phyloP scores from a whole-genome alignment of 768 basidiomycete species.

The Rhizopogon roseolus region DNA sequence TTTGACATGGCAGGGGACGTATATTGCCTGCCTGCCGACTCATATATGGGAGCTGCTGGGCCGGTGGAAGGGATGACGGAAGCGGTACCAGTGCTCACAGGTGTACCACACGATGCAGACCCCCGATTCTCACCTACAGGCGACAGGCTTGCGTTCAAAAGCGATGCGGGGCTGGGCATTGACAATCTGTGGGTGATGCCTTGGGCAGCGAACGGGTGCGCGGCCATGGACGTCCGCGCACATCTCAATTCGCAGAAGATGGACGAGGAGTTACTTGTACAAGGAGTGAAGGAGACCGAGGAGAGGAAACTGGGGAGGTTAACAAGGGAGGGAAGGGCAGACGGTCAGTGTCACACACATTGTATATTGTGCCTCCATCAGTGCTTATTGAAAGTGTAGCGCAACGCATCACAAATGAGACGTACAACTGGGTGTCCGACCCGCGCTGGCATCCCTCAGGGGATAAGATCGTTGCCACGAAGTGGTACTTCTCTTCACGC shows the following conservation, averaged over 20 bases:
- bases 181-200: conserved; percentile 72
- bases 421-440: conserved; percentile 66
- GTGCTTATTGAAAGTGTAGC: conserved; percentile 22
- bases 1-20: conserved; percentile 75
- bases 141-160: conserved; percentile 59
- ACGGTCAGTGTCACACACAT: conserved; percentile 26
- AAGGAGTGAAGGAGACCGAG: conserved; percentile 47
- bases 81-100: conserved; percentile 57
- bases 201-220: conserved; percentile 55
- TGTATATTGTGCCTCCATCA: neutral
- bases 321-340: conserved; percentile 50
- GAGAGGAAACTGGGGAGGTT: conserved; percentile 45
- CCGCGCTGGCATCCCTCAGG: conserved; percentile 69
- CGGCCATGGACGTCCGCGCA: conserved; percentile 49
- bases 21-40: conserved; percentile 56
- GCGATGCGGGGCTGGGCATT: conserved; percentile 67
- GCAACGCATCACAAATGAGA: conserved; percentile 63
- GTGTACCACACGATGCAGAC: conserved; percentile 67
- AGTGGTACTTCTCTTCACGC: conserved; percentile 67
- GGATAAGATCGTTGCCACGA: conserved; percentile 60
- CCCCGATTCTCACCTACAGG: conserved; percentile 71
- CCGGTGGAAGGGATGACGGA: conserved; percentile 17
- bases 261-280: conserved; percentile 44
- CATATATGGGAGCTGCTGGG: conserved; percentile 22
- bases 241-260: conserved; percentile 27